Evolutionary conservation across 1,139 yeast species (phyloP).

Genomic region (Lodderomyces jiufengensis): DNA sequence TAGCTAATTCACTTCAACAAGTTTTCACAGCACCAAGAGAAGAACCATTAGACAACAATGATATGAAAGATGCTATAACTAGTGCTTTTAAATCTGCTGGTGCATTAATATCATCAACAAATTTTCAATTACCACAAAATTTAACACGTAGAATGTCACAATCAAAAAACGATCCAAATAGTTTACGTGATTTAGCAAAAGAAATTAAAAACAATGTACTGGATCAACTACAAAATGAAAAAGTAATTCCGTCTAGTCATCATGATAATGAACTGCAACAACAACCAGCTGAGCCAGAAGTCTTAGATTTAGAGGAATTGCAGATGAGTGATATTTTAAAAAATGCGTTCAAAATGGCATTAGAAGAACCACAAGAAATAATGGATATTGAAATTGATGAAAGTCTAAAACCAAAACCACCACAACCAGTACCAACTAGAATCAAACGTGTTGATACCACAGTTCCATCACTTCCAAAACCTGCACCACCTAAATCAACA

Average conservation of each 20-base stretch:
- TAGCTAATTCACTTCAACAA: conserved; percentile 20
- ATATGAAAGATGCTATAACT: conserved; percentile 30
- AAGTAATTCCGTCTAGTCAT: not conserved
- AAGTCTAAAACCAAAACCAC: conserved; percentile 4
- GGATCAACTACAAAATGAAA: conserved; percentile 21
- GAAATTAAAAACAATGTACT: conserved; percentile 36
- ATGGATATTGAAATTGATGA: conserved; percentile 44
- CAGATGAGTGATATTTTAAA: conserved; percentile 68
- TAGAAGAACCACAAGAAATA: conserved; percentile 59
- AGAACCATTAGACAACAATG: conserved; percentile 16
- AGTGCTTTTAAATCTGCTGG: conserved; percentile 32
- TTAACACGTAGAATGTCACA: conserved; percentile 19
- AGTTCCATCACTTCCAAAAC: conserved; percentile 2
- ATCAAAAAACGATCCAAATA: not conserved
- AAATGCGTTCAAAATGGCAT: conserved; percentile 70
- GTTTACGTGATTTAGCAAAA: conserved; percentile 29
- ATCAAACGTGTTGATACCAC: not conserved
- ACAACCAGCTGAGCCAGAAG: not conserved
- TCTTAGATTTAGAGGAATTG: conserved; percentile 45
- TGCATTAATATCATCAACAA: too few species aligned
- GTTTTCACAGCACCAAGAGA: conserved; percentile 5
- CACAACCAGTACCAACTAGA: not conserved
- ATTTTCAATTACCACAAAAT: conserved; percentile 18
- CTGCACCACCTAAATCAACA: conserved; percentile 2
- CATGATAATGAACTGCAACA: not conserved